These are phyloP conservation scores for Glomus cerebriforme DNA, from an alignment of 192 early-diverging fungal genomes.

Conservation along the genomic window DNA sequence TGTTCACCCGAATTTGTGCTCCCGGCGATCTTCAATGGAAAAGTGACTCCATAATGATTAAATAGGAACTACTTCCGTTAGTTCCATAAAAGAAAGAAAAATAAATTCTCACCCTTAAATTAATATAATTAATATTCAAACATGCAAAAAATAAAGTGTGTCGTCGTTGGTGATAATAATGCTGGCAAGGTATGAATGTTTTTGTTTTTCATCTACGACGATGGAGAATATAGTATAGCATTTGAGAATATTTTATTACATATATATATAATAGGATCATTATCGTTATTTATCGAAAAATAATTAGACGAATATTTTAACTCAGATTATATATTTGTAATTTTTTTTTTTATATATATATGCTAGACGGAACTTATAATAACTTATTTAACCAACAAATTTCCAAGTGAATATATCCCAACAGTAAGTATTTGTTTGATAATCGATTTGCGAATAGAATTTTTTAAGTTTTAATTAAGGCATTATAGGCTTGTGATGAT, in stretches of 20 bases:
- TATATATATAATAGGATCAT: background rate
- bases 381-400: slow-evolving; percentile 96
- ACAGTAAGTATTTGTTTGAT: slow-evolving; percentile 67
- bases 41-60: no score
- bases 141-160: slow-evolving; percentile 86
- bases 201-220: background rate
- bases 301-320: background rate
- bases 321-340: no score
- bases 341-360: background rate
- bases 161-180: slow-evolving; percentile 78
- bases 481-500: slow-evolving; percentile 84
- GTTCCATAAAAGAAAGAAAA: no score
- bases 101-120: no score
- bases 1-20: no score
- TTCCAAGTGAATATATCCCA: slow-evolving; percentile 94
- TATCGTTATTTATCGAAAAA: background rate
- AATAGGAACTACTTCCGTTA: no score
- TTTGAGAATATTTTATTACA: no score
- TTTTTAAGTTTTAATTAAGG: background rate
- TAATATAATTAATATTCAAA: background rate
- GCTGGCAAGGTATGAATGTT: slow-evolving; percentile 63
- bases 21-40: no score
- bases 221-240: background rate
- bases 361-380: slow-evolving; percentile 88
- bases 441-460: background rate